phyloP scores from a whole-genome alignment of 306 rosid species.

The Gleditsia sinensis region DNA sequence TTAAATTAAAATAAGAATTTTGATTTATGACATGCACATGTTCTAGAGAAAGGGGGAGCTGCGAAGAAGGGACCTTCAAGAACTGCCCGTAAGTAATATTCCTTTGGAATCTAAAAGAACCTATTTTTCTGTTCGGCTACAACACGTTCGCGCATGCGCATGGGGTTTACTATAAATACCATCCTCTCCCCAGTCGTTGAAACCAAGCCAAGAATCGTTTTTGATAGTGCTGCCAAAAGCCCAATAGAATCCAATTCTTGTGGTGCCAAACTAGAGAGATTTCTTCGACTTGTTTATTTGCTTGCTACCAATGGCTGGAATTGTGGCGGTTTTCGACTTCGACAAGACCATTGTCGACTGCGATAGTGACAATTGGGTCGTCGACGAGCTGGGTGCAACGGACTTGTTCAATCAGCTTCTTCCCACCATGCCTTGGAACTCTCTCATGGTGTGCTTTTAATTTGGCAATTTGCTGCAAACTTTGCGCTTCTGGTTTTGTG shows the following conservation, averaged over 20 bases:
- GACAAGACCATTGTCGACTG: constrained; percentile 80
- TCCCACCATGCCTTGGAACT: constrained; percentile 77
- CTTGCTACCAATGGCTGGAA: constrained; percentile 46
- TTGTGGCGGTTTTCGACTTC: constrained; percentile 66
- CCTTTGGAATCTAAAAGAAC: constrained; percentile 34
- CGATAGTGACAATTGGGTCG: constrained; percentile 80
- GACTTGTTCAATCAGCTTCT: constrained; percentile 64
- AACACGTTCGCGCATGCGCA: not conserved
- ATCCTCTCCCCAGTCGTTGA: not conserved
- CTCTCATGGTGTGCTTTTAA: constrained; percentile 57
- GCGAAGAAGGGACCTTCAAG: not conserved
- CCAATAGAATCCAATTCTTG: not conserved
- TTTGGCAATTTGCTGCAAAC: not conserved
- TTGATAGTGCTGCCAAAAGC: constrained; percentile 15
- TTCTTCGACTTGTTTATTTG: not conserved
- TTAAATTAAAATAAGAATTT: not conserved
- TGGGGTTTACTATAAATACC: constrained; percentile 50
- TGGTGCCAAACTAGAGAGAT: not conserved
- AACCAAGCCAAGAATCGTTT: constrained; percentile 9
- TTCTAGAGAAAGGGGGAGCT: not conserved
- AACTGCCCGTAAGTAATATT: constrained; percentile 36
- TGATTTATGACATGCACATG: no score
- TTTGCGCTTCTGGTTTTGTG: not conserved
- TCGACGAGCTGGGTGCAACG: constrained; percentile 63
- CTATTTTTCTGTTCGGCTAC: not conserved